Base-by-base conservation (phyloP, 805 yeast genomes). In the Candida palmyrensis region DNA sequence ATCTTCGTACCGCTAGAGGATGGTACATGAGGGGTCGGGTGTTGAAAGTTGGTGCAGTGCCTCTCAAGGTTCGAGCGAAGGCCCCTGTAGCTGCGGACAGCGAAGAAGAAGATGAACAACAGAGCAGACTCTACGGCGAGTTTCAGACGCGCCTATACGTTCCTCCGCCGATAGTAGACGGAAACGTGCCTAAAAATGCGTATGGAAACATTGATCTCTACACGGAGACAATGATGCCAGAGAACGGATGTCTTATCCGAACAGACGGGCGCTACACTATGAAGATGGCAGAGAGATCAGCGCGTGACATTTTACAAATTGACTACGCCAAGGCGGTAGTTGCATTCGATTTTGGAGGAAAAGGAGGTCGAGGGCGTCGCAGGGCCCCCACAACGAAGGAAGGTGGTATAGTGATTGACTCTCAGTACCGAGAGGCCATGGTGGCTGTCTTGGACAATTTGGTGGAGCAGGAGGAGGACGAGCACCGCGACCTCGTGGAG, bases 301-400 rank as follows among this genome's bases (percentile, higher is more conserved):
- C 95, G 0, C 72, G 71, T 37, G 34, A 43, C 22, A 49, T 77
- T 1, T 47, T 89, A 8, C 76, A 73, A 0, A 68, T 90, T 5
- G 95, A 86, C 43, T 87, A 69, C 60, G 97, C 95, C 0, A 79
- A 77, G 30, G 97, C 97, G 0, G 89, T 88, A 2, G 79, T 81
- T 2, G 86, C 89, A 0, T 90, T 92, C 59, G 92, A 86, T 36
- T 92, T 84, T 57, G 55, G 53, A 6, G 43, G 39, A 23, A 33
- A 16, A 6, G 29, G 29, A 26, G 25, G 32, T 7, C 71, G 67
- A 18, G 55, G 59, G 27, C 52, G 66, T 27, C 49, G 49, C 21
- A 47, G 61, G n/a, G 43, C 51, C 2, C 78, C 82, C 0, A 78
- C 76, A 8, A 90, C 94, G 0, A 63, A 66, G 33, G 71, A 77